Base-by-base conservation (phyloP, 2,329 filamentous ascomycete genomes). In the Fusarium sarcochroum region DNA sequence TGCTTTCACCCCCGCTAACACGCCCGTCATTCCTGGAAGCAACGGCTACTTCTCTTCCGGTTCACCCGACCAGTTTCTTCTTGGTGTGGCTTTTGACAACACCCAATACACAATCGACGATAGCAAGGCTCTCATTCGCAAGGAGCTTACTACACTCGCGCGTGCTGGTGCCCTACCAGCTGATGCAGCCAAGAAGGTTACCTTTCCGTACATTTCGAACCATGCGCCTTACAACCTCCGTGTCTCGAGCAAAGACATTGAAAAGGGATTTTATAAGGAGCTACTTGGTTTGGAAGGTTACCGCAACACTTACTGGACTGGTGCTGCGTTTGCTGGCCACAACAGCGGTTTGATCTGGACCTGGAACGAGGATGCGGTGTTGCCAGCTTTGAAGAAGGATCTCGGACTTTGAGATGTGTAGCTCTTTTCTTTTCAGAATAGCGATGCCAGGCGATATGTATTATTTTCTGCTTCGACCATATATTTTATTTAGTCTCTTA, bases 331-430 rank as follows among this genome's bases (percentile, higher is more conserved):
- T n/a, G 54, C 69, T 25, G 70, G 60, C 3, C 69, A 72, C 17
- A 72, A 68, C 52, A 72, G 69, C 17, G 69, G 48, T 1, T 23
- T 69, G 34, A 58, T 72, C 20, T 72, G 69, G 69, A 50, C 40
- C 8, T 72, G 67, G 67, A 71, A 72, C 3, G 67, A 72, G n/a
- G 53, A 34, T 5, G 52, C 45, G 6, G 23, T 72, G 10, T 10
- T 72, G 3, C 69, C 69, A 1, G 64, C 55, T 4, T 8, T 71
- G 14, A 71, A 64, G 54, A 66, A 59, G 50, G 68, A 47, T 18
- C 60, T 70, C 13, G 60, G 57, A 2, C 68, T 70, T 38, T 68
- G 6, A 58, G 15, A 2, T 14, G 8, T 3, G 0, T 5, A 5
- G 6, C 17, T 5, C 3, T 9, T 35, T 7, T 15, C 34, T 17